A percentile compares a stretch with the other conserved stretches of the same genome.
phyloP scores from a whole-genome alignment of 768 basidiomycete genomes.

The Ephemerocybe angulata region DNA sequence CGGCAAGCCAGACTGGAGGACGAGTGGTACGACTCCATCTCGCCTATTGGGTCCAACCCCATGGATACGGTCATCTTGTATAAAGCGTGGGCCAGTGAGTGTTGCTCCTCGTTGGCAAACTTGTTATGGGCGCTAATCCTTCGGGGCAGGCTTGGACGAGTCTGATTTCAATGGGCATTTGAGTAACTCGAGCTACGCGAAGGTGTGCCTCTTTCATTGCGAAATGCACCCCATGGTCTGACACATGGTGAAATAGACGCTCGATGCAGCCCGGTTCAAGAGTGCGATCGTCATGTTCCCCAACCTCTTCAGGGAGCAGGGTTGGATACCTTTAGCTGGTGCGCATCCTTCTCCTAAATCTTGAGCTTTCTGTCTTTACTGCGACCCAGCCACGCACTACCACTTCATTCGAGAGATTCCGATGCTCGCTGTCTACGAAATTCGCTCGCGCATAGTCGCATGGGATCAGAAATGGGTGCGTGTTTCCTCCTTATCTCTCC shows the following conservation, averaged over 20 bases:
- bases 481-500: background rate
- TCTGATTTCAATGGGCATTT: conserved; percentile 72
- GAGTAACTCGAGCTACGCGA: conserved; percentile 79
- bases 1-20: conserved; percentile 33
- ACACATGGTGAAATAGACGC: conserved; percentile 24
- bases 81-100: conserved; percentile 56
- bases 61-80: conserved; percentile 41
- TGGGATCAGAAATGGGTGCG: conserved; percentile 84
- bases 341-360: conserved; percentile 26
- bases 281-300: conserved; percentile 50
- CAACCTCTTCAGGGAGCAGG: conserved; percentile 52
- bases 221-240: background rate
- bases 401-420: conserved; percentile 71
- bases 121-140: background rate
- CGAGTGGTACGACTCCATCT: conserved; percentile 44
- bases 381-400: conserved; percentile 54
- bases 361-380: background rate
- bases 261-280: conserved; percentile 50
- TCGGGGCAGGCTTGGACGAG: conserved; percentile 56
- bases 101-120: background rate
- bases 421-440: conserved; percentile 57
- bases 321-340: conserved; percentile 60
- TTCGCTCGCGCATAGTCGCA: conserved; percentile 48
- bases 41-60: conserved; percentile 56
- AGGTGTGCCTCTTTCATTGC: conserved; percentile 35